These are phyloP conservation scores for Penstemon davidsonii DNA, from an alignment of 257 asterid genomes.

Conservation along the genomic window DNA sequence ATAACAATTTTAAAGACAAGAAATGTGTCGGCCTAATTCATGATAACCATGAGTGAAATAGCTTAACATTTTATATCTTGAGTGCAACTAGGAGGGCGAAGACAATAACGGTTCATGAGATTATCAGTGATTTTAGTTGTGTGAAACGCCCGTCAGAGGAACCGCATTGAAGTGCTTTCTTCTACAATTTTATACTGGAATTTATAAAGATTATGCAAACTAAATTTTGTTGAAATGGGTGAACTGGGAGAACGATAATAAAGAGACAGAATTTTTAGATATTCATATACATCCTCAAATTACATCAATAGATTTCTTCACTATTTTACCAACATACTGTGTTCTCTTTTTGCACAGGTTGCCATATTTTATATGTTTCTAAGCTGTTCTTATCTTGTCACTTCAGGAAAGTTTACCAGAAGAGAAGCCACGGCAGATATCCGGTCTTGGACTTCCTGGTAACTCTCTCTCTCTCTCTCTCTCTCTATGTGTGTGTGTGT, in stretches of 20 bases:
- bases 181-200: conserved; percentile 15
- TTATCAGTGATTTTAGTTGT: not conserved
- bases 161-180: not conserved
- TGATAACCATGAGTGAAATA: not conserved
- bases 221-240: conserved; percentile 4
- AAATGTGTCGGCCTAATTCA: not conserved
- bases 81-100: not conserved
- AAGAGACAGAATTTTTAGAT: conserved; percentile 5
- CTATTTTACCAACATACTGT: no score
- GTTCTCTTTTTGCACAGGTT: conserved; percentile 16
- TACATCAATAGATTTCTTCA: conserved; percentile 9
- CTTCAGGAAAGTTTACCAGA: conserved; percentile 76
- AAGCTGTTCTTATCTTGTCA: conserved; percentile 27
- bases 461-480: conserved; percentile 5
- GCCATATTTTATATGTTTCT: conserved; percentile 11
- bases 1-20: not conserved
- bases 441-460: conserved; percentile 99
- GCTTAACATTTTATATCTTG: not conserved
- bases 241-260: not conserved
- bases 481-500: not conserved
- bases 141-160: not conserved
- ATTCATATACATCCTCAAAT: conserved; percentile 17
- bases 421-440: conserved; percentile 82
- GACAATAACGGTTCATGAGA: not conserved
- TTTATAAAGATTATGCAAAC: not conserved